Base-by-base conservation (phyloP, 108 stramenopile species). In the Aurantiochytrium sp. region DNA sequence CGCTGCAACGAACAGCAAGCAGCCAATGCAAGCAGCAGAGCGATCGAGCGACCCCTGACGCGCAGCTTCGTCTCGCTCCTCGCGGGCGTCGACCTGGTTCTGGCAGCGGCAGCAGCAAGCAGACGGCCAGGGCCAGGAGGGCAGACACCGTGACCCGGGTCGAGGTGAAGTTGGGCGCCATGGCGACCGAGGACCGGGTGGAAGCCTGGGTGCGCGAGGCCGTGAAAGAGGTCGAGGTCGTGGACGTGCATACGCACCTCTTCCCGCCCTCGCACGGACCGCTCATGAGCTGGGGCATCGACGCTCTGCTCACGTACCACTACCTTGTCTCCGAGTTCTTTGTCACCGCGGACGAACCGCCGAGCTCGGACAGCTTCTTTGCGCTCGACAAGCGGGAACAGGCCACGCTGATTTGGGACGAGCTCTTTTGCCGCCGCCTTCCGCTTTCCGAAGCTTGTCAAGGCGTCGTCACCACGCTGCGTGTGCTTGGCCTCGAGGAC, bases 161-260 rank as follows among this genome's bases (percentile, higher is more conserved):
- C 21, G n/a, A 59, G 21, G 21, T 59, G 21, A 8, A 8, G 21
- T 14, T 18, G 3, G 64, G 64, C 64, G 64, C 14, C 42, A 69
- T 69, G 14, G 18, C 18, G 5, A 4, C 14, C 64, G 64, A 69
- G 35, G 10, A 12, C 64, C 21, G 25, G 10, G 42, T 53, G 76
- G 76, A 83, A 23, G 12, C 12, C 6, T 83, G 76, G 76, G 91
- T 87, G 59, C 55, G 87, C 6, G 87, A 60, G 5, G 91, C 87
- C 18, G 87, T 91, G 58, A 55, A 88, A 21, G 58, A 29, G 42
- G 90, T 73, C 16, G 58, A 88, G 57, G 95, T 92, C 21, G 93
- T 97, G 89, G 97, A 97, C 91, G 60, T 97, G 88, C 97, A 97
- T 83, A 97, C 97, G 4, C 97, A 97, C 90, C 91, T 97, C 10